Base-by-base conservation (phyloP, 371 early-diverging fungal genomes). In the Chytridiales sp. region DNA sequence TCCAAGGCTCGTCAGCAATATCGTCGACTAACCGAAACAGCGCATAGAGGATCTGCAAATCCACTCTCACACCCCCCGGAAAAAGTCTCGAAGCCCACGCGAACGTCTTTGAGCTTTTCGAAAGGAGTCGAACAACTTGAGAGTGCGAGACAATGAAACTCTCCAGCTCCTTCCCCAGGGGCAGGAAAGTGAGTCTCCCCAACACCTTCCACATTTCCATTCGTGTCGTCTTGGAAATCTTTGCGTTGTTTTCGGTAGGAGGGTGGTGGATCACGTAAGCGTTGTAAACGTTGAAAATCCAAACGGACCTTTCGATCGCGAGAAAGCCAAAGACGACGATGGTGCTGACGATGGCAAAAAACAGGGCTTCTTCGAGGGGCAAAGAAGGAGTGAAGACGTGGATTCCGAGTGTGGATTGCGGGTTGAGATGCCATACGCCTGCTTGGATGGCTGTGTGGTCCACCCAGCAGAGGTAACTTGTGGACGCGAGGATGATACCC, bases 1-100 rank as follows among this genome's bases (percentile, higher is more conserved):
- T 15, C 27, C 2, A 32, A 51, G 4, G 26, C 46, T 54, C 62
- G 51, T 86, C 86, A 8, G 74, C 75, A 15, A 86, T 52, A 39
- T 86, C 86, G 56, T 86, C 86, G 0, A 81, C 80, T 21, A 80
- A 74, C 29, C 86, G 77, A 54, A 84, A 86, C 48, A 84, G 82
- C 0, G 76, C 83, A 60, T 86, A 86, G 9, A 86, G 70, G 0
- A 77, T 68, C 21, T 77, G 70, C 0, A 84, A 51, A 46, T 83
- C 83, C 57, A 78, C 76, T 15, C 83, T 76, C 4, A 78, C 51
- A 21, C 75, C 44, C 27, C 55, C 47, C n/a, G 81, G 70, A 52
- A 79, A 83, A 0, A 81, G 75, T 17, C 64, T 73, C 6, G 82
- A 79, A 0, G 84, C 84, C 1, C 77, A 67, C 40, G 75, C 62